These are phyloP conservation scores for Hortaea sp. DNA, from an alignment of 2,329 filamentous ascomycete species.

Conservation along the genomic window DNA sequence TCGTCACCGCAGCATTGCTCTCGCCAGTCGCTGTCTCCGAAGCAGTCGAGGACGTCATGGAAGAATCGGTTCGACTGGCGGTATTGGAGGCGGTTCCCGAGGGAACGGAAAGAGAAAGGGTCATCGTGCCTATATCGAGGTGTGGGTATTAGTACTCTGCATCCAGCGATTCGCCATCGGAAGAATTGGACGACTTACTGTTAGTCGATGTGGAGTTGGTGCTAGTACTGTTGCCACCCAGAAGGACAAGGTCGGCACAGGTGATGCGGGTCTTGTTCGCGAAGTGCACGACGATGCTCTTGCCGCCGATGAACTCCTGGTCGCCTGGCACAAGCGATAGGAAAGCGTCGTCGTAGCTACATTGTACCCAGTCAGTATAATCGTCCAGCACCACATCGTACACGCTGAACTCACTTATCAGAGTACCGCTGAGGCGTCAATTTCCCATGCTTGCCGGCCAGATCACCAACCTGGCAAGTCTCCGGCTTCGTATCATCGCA, in stretches of 20 bases:
- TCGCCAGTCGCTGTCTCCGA: not conserved
- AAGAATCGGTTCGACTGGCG: not conserved
- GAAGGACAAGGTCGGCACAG: not conserved
- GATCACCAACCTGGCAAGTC: constrained; percentile 67
- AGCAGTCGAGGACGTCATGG: not conserved
- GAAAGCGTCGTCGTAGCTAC: not conserved
- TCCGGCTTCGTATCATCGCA: constrained; percentile 50
- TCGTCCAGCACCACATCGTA: not conserved
- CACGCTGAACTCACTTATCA: not conserved
- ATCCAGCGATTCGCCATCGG: not conserved
- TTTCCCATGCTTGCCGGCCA: constrained; percentile 63
- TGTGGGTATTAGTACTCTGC: not conserved
- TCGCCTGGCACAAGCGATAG: not conserved
- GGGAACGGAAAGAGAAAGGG: not conserved
- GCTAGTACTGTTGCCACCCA: not conserved
- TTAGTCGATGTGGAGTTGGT: not conserved
- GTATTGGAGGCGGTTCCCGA: not conserved
- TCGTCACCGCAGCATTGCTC: not conserved
- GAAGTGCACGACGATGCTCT: not conserved
- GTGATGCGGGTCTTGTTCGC: not conserved
- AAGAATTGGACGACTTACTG: not conserved
- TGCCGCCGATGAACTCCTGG: not conserved
- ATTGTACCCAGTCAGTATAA: not conserved
- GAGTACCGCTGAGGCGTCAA: not conserved
- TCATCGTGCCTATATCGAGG: not conserved